Base-by-base conservation (phyloP, 306 rosid species). In the Senna siamea region DNA sequence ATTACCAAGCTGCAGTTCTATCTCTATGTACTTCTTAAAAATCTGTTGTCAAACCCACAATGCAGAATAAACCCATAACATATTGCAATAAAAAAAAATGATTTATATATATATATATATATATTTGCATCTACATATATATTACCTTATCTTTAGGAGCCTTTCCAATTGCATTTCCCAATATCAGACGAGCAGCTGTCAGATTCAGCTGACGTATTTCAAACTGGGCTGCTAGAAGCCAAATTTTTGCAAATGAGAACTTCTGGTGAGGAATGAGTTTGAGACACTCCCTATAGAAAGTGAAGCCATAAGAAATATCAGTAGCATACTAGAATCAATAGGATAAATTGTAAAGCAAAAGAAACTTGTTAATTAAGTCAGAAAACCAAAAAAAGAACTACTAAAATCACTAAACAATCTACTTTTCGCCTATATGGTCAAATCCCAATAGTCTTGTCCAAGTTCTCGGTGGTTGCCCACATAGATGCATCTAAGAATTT, bases 81-180 rank as follows among this genome's bases (percentile, higher is more conserved):
- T 17, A 43, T 59, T 48, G 54, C 65, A 77, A 20, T 43, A 8
- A 22, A 70, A 34, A 62, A n/a, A 69, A 40, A 55, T 48, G 41
- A 47, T 20, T 23, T 30, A n/a, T n/a, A n/a, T n/a, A n/a, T n/a
- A n/a, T n/a, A n/a, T n/a, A n/a, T n/a, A n/a, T n/a, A n/a, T n/a
- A n/a, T 32, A 51, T 30, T 53, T 17, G 43, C 37, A 61, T 52
- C 38, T 56, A 19, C 46, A 34, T 14, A 35, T 11, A 52, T 17
- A 40, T 82, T 84, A 91, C 98, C 92, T 92, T 94, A 79, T 92
- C 96, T 81, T 92, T 89, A 23, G 97, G 99, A 70, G 99, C 99
- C 62, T 79, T 83, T 62, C 97, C 99, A 63, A 94, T 89, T 22
- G 99, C 96, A 83, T 80, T 92, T 47, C 99, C 99, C 28, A 92